phyloP scores from a whole-genome alignment of 768 basidiomycete genomes.

The Cystofilobasidium macerans region DNA sequence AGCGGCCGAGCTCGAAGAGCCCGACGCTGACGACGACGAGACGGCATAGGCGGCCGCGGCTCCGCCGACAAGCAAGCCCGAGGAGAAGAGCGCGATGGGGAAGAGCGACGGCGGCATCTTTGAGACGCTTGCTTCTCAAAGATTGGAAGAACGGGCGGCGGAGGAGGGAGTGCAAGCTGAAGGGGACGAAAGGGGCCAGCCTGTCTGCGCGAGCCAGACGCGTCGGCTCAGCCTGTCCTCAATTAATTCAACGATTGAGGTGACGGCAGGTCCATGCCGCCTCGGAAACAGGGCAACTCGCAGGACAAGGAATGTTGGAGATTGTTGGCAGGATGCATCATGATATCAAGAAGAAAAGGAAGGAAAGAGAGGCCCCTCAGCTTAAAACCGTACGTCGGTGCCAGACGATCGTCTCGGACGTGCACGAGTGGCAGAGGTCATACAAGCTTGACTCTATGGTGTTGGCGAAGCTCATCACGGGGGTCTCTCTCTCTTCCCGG shows the following conservation, averaged over 20 bases:
- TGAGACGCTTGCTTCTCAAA: not conserved
- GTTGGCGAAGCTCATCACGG: conserved; percentile 25
- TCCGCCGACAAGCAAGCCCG: conserved; percentile 70
- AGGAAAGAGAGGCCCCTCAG: conserved; percentile 6
- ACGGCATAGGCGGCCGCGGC: conserved; percentile 42
- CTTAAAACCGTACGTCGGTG: conserved; percentile 10
- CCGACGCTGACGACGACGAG: conserved; percentile 34
- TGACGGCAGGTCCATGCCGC: too few relatives aligned
- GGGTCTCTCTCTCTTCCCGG: not conserved
- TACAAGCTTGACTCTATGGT: conserved; percentile 26
- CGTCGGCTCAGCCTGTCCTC: too few relatives aligned
- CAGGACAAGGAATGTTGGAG: too few relatives aligned
- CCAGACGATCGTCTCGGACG: conserved; percentile 11
- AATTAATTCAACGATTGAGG: too few relatives aligned
- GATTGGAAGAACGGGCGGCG: not conserved
- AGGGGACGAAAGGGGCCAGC: too few relatives aligned
- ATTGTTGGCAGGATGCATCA: too few relatives aligned
- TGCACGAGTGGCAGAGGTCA: conserved; percentile 17
- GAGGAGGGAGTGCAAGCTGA: not conserved
- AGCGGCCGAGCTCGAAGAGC: conserved; percentile 44
- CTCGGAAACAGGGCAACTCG: too few relatives aligned
- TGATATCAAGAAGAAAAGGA: not conserved
- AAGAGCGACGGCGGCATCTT: conserved; percentile 25
- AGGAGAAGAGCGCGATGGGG: conserved; percentile 53
- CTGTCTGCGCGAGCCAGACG: too few relatives aligned